Conservation (phyloP, 225 moss, liverwort and hornwort genomes). For the Sphagnum tenellum region DNA sequence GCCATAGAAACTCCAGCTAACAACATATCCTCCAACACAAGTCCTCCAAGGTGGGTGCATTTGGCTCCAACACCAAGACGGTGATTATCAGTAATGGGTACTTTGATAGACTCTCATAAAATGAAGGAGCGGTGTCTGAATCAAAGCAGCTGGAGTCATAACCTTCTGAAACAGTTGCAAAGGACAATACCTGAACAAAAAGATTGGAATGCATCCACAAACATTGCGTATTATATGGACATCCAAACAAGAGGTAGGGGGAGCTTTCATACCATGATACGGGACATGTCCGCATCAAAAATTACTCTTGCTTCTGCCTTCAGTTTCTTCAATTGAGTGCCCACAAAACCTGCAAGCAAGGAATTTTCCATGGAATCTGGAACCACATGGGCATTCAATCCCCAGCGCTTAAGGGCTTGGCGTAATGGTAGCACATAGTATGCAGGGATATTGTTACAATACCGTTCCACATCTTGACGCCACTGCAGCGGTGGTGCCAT, state of each 20-base stretch:
- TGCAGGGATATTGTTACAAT: constrained; percentile 86
- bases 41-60: too few species aligned
- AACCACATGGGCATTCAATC: constrained; percentile 79
- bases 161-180: too few species aligned
- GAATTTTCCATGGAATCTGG: constrained; percentile 90
- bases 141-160: too few species aligned
- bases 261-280: constrained; percentile 50
- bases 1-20: too few species aligned
- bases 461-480: constrained; percentile 99
- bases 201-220: too few species aligned
- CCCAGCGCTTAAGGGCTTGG: constrained; percentile 87
- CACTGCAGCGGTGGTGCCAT: constrained; percentile 87
- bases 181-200: too few species aligned
- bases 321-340: constrained; percentile 71
- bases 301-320: constrained; percentile 82
- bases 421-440: constrained; percentile 81
- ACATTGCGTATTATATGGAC: too few species aligned
- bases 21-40: too few species aligned
- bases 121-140: too few species aligned
- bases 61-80: too few species aligned
- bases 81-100: too few species aligned
- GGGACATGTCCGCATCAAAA: constrained; percentile 77
- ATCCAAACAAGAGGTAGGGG: background rate
- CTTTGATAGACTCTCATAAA: too few species aligned
- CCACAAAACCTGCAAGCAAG: constrained; percentile 66